These are phyloP conservation scores for Leishmania gerbilli DNA, from an alignment of 208 protist species.

Conservation along the genomic window DNA sequence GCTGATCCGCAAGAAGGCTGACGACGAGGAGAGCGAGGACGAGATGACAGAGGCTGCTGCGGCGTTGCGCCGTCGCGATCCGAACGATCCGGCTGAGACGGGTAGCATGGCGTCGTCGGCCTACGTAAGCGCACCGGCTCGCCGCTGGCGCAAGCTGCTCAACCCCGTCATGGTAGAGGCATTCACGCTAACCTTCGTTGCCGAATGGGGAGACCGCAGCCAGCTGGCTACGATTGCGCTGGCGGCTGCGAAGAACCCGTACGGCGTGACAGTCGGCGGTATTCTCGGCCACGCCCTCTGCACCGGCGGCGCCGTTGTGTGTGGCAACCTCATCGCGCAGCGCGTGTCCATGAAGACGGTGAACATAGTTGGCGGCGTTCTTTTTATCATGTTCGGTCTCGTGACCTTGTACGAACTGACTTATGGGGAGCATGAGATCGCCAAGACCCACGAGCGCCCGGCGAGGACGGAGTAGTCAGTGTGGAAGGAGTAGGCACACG, in stretches of 20 bases:
- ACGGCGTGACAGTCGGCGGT: conserved; percentile 93
- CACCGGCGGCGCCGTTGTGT: conserved; percentile 93
- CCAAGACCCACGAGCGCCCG: conserved; percentile 20
- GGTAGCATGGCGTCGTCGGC: conserved; percentile 40
- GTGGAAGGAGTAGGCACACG: neutral
- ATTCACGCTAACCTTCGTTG: conserved; percentile 96
- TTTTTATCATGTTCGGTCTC: conserved; percentile 84
- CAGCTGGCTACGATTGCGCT: conserved; percentile 96
- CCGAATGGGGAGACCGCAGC: conserved; percentile 97
- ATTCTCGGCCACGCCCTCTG: conserved; percentile 94
- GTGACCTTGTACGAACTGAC: conserved; percentile 66
- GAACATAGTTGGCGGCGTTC: conserved; percentile 75
- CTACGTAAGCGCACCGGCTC: conserved; percentile 48
- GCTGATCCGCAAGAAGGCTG: conserved; percentile 43
- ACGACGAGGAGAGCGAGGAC: conserved; percentile 80
- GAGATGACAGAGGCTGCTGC: conserved; percentile 89
- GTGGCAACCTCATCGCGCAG: conserved; percentile 83
- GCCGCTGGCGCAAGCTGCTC: conserved; percentile 55
- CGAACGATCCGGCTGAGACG: conserved; percentile 64
- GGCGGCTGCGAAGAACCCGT: conserved; percentile 91
- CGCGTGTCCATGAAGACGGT: conserved; percentile 78
- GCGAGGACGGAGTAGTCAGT: neutral
- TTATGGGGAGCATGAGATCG: conserved; percentile 35
- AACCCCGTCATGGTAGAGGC: conserved; percentile 88
- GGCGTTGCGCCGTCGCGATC: conserved; percentile 77